Evolutionary conservation across 2,329 filamentous ascomycete genomes (phyloP).

Genomic region (Paecilomyces niveus): DNA sequence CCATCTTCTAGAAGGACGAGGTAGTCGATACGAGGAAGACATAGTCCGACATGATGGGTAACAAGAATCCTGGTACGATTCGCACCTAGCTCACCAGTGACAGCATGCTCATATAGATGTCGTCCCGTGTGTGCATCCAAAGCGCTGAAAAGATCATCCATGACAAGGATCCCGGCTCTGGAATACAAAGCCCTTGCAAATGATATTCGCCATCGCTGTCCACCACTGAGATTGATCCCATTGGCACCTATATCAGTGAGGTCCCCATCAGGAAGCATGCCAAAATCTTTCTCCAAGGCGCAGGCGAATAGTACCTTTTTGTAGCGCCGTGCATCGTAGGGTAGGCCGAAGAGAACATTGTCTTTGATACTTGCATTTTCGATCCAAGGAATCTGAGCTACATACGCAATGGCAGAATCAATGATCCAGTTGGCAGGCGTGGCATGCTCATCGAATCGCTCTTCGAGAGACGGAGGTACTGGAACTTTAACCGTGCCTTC

Average conservation of each 20-base stretch:
- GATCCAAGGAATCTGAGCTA: slow-evolving; percentile 77
- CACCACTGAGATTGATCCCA: slow-evolving; percentile 76
- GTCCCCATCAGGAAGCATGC: slow-evolving; percentile 70
- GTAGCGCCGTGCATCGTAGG: slow-evolving; percentile 63
- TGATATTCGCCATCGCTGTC: slow-evolving; percentile 75
- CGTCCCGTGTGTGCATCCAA: slow-evolving; percentile 76
- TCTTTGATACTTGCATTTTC: slow-evolving; percentile 73
- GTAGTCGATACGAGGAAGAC: slow-evolving; percentile 64
- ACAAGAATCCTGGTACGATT: slow-evolving; percentile 70
- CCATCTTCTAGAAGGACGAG: slow-evolving; percentile 67
- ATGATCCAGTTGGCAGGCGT: slow-evolving; percentile 60
- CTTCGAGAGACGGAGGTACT: slow-evolving; percentile 40
- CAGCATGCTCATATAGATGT: slow-evolving; percentile 69
- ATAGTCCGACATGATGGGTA: slow-evolving; percentile 70
- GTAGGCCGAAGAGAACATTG: slow-evolving; percentile 72
- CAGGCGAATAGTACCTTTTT: slow-evolving; percentile 63
- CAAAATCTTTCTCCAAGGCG: slow-evolving; percentile 66
- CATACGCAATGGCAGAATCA: slow-evolving; percentile 62
- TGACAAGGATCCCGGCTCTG: slow-evolving; percentile 64
- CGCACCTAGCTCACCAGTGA: slow-evolving; percentile 62
- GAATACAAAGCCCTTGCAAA: slow-evolving; percentile 76
- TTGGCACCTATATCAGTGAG: slow-evolving; percentile 76
- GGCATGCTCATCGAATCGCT: slow-evolving; percentile 57
- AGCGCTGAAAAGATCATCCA: slow-evolving; percentile 78
- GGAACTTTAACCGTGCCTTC: slow-evolving; percentile 52